These are phyloP conservation scores for Barnettozyma botsteinii DNA, from an alignment of 805 yeast species.

Conservation along the genomic window DNA sequence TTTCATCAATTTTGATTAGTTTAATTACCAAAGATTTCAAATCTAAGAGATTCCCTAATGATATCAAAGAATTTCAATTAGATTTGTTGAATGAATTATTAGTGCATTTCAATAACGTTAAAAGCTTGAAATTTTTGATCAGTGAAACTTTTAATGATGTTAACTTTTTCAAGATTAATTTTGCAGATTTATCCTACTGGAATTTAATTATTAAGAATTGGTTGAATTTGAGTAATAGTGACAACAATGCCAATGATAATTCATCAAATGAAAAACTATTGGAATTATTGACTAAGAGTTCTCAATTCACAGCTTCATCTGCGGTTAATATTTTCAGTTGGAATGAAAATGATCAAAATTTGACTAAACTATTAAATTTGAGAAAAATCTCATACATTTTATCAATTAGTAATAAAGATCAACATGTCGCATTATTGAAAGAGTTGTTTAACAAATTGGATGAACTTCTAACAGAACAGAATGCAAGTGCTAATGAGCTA, in stretches of 20 bases:
- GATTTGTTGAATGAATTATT: constrained; percentile 36
- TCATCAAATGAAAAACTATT: constrained; percentile 40
- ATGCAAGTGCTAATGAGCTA: constrained; percentile 24
- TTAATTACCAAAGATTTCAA: constrained; percentile 50
- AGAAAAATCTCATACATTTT: constrained; percentile 61
- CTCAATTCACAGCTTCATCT: constrained; percentile 35
- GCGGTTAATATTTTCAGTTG: constrained; percentile 65
- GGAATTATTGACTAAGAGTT: constrained; percentile 40
- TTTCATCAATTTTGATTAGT: constrained; percentile 49
- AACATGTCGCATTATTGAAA: constrained; percentile 41
- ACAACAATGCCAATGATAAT: neutral
- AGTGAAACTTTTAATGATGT: constrained; percentile 61
- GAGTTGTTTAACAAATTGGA: constrained; percentile 44
- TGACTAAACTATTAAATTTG: constrained; percentile 45
- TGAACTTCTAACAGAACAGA: constrained; percentile 25
- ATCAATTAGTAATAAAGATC: constrained; percentile 56
- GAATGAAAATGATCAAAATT: constrained; percentile 59
- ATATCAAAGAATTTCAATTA: constrained; percentile 37
- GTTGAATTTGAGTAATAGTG: constrained; percentile 47
- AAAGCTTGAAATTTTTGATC: constrained; percentile 59
- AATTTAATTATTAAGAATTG: constrained; percentile 50
- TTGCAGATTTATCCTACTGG: constrained; percentile 40
- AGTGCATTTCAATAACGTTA: constrained; percentile 30
- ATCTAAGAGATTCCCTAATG: constrained; percentile 33
- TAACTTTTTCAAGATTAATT: constrained; percentile 41